Base-by-base conservation (phyloP, 2,329 filamentous ascomycete species). In the Tetracladium maxilliforme region DNA sequence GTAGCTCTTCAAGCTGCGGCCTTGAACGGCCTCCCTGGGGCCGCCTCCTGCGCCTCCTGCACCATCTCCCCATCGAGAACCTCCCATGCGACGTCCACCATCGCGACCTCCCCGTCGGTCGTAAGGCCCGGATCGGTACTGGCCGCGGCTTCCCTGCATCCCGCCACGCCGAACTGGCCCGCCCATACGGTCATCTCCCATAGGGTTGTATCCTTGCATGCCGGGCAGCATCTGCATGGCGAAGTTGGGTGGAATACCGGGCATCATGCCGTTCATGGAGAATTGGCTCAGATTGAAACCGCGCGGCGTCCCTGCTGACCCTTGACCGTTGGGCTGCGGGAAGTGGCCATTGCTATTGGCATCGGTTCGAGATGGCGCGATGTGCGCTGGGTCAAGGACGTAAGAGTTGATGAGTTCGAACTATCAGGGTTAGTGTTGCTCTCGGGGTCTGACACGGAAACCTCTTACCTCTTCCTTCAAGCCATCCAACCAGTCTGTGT, bases 331-430 rank as follows among this genome's bases (percentile, higher is more conserved):
- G 23, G 70, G 64, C 21, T 83, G 70, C 2, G 86, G 84, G 61
- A 94, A 94, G 52, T 94, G 87, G 2, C 87, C 87, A 41, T 94
- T 94, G 40, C 80, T 92, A 45, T 92, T 94, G 19, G 86, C 80
- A 54, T 98, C 84, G 11, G 86, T 90, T 29, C 87, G 70, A 8
- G 86, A 92, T 2, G 90, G 83, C 18, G 84, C 84, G 46, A 98
- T 94, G 42, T 93, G 87, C 8, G 87, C 75, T 20, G 90, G 90
- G 43, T 98, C 90, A 22, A 93, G 63, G 16, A 94, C 84, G 44
- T 98, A 98, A 16, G 77, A 73, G 45, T 98, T 98, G 44, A 98
- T 80, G 10, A 95, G 71, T 30, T 79, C 68, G 39, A 93, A 74
- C 83, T 92, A 41, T 13, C 17, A 21, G 14, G 11, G 35, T 61